Conservation (phyloP, 1,284 basidiomycete genomes). For the Heterobasidion parviporum region DNA sequence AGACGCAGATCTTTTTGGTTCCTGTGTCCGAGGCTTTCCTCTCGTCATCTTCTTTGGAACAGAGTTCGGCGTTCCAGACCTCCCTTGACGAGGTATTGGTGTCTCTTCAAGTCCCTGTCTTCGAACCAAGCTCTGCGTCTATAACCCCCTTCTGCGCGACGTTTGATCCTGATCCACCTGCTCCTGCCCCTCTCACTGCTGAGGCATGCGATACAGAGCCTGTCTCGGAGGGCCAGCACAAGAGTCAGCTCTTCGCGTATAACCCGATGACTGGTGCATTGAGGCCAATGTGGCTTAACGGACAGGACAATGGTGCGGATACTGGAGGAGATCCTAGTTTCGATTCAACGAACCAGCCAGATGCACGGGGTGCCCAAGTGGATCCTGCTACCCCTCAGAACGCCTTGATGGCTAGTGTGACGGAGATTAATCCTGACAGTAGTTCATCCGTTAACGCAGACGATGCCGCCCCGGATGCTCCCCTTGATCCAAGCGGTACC, state of each 20-base stretch:
- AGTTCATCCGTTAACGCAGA: not conserved
- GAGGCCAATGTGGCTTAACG: constrained; percentile 41
- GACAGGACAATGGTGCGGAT: constrained; percentile 3
- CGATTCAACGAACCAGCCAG: not conserved
- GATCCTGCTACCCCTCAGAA: constrained; percentile 7
- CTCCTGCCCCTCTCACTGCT: constrained; percentile 41
- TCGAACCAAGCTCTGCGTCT: constrained; percentile 26
- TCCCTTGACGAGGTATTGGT: constrained; percentile 20
- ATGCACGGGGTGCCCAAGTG: constrained; percentile 5
- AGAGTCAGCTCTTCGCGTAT: constrained; percentile 55
- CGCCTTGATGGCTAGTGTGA: constrained; percentile 9
- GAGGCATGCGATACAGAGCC: constrained; percentile 27
- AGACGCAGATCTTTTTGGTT: constrained; percentile 44
- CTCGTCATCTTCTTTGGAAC: constrained; percentile 5
- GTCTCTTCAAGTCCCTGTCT: constrained; percentile 36
- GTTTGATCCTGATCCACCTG: constrained; percentile 42
- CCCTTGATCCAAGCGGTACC: not conserved
- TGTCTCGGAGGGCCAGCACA: constrained; percentile 19
- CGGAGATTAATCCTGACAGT: constrained; percentile 2
- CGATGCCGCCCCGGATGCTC: not conserved
- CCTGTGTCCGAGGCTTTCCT: constrained; percentile 11
- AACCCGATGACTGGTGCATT: constrained; percentile 37
- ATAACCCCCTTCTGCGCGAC: constrained; percentile 49
- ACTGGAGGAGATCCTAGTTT: not conserved
- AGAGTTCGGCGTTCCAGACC: not conserved